Conservation (phyloP, 1,139 yeast genomes). For the Pichia sp. region DNA sequence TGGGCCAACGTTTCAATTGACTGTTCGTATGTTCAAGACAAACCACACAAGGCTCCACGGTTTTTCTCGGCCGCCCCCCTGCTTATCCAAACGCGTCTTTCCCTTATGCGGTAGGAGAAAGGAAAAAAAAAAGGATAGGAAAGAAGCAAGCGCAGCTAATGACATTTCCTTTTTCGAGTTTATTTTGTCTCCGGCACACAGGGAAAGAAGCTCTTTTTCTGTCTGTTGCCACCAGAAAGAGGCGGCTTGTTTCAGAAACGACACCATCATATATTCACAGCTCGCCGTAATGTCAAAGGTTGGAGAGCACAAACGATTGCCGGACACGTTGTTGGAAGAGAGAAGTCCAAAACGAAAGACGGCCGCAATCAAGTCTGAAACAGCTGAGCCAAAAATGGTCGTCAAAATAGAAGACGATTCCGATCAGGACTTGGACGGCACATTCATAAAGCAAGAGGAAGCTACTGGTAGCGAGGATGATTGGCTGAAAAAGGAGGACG, state of each 20-base stretch:
- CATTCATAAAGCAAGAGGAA: background rate
- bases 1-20: too few relatives aligned
- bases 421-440: background rate
- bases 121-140: background rate
- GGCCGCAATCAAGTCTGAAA: background rate
- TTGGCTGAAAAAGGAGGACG: background rate
- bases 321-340: background rate
- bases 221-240: background rate
- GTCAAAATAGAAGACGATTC: background rate
- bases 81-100: background rate
- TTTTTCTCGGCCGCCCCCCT: too few relatives aligned
- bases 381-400: background rate
- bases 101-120: background rate
- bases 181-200: slow-evolving; percentile 1
- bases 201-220: too few relatives aligned
- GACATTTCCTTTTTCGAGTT: slow-evolving; percentile 9
- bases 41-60: too few relatives aligned
- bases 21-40: too few relatives aligned
- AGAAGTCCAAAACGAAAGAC: background rate
- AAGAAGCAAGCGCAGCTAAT: slow-evolving; percentile 5
- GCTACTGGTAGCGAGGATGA: background rate
- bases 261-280: slow-evolving; percentile 23
- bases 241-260: slow-evolving; percentile 32
- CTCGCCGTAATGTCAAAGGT: background rate
- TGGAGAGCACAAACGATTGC: background rate